Conservation (phyloP, 176 grass and related monocot genomes). For the Aegilops sharonensis region DNA sequence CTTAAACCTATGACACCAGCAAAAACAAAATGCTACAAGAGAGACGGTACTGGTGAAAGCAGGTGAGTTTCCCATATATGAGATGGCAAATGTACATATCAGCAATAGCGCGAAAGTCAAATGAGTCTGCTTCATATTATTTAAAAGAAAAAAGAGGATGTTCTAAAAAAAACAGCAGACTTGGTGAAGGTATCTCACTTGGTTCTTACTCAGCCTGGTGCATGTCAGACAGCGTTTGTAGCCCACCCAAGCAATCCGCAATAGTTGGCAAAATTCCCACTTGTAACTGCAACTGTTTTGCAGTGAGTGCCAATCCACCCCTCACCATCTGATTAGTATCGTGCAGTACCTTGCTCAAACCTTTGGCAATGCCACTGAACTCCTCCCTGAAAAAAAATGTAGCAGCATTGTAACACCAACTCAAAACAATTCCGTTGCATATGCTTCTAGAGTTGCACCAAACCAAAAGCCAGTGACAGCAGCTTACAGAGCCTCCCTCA, state of each 20-base stretch:
- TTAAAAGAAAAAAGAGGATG: not conserved
- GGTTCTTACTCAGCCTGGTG: slow-evolving; percentile 65
- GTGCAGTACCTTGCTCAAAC: slow-evolving; percentile 53
- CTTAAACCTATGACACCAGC: not conserved
- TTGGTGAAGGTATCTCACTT: not conserved
- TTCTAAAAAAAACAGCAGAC: not conserved
- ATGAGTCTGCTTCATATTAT: not conserved
- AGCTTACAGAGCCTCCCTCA: slow-evolving; percentile 57
- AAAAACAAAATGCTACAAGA: slow-evolving; percentile 1
- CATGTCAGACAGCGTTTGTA: slow-evolving; percentile 61
- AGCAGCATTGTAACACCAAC: slow-evolving; percentile 6
- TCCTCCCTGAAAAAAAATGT: slow-evolving; percentile 54
- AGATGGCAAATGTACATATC: not conserved
- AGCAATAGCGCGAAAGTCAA: not conserved
- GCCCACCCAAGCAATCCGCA: slow-evolving; percentile 64
- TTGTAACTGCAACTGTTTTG: slow-evolving; percentile 65
- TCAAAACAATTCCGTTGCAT: not conserved
- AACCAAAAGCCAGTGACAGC: not conserved
- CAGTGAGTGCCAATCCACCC: slow-evolving; percentile 42
- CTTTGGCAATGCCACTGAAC: slow-evolving; percentile 52
- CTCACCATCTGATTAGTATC: slow-evolving; percentile 69
- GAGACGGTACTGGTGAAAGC: not conserved
- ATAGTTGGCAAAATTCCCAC: slow-evolving; percentile 71
- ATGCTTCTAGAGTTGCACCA: not conserved
- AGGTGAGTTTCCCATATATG: not conserved